Base-by-base conservation (phyloP, 805 yeast genomes). In the Wickerhamiella australiensis region DNA sequence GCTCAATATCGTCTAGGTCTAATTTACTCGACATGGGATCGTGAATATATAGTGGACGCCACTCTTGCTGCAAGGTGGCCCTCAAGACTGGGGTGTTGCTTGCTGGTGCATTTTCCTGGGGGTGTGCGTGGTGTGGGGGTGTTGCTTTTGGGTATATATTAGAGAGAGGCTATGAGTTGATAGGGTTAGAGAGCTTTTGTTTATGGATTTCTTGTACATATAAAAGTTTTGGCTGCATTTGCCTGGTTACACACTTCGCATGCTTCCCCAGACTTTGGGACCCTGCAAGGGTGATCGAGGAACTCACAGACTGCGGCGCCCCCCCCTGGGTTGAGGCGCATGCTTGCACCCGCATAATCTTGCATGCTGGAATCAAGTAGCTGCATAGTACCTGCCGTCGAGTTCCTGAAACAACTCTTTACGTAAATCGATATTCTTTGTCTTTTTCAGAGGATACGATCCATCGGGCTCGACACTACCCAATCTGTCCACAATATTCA, bases 401-500 rank as follows among this genome's bases (percentile, higher is more conserved):
- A 27, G 5, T 8, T 38, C 40, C n/a, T 49, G 43, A 20, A 42
- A 42, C 33, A 49, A 15, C 37, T 49, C 51, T 12, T 27, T 21
- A 27, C 51, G 51, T 23, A 49, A 35, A 29, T 49, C 47, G 27
- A 43, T 36, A 20, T 25, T 23, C 22, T 25, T 23, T 3, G 21
- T 17, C 18, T 27, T 36, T 20, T 33, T 23, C 11, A 44, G 8
- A 2, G 18, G 15, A 6, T 36, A 37, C 13, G 45, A 21, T 5
- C 33, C 45, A 18, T 33, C 48, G 3, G 37, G 8, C 17, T 37
- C 35, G 12, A 49, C 46, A 35, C 43, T 40, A 13, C 47, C 27
- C 8, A 65, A 45, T 17, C 56, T 57, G 41, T 66, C 69, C 17
- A 60, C 54, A 2, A 84, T 61, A 0, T 87, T 90, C 57, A 80